These are phyloP conservation scores for Pythium inflatum DNA, from an alignment of 352 stramenopile genomes.

Conservation along the genomic window DNA sequence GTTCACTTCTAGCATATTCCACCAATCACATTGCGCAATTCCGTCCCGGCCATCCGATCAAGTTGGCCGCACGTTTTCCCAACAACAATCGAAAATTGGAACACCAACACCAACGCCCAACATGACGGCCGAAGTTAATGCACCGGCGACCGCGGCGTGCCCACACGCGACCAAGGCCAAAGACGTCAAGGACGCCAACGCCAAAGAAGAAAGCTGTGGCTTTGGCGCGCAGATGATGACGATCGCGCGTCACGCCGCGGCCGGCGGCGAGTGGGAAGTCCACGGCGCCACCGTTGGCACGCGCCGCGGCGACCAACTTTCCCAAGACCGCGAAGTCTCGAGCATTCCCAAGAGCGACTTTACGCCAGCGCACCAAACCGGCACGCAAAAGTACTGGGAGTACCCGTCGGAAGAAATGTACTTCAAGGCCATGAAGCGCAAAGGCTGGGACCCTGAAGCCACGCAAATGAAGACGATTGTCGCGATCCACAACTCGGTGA, in stretches of 20 bases:
- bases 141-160: slow-evolving; percentile 49
- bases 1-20: neutral
- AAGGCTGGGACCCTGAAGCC: slow-evolving; percentile 92
- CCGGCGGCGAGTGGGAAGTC: slow-evolving; percentile 31
- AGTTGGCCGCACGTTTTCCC: neutral
- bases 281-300: slow-evolving; percentile 20
- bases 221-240: slow-evolving; percentile 71
- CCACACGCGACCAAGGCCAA: slow-evolving; percentile 37
- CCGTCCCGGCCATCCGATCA: slow-evolving; percentile 3
- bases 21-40: slow-evolving; percentile 2
- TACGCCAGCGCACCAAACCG: slow-evolving; percentile 66
- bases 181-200: slow-evolving; percentile 9
- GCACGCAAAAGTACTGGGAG: slow-evolving; percentile 86
- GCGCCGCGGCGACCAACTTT: slow-evolving; percentile 40
- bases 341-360: slow-evolving; percentile 95
- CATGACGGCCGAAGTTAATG: slow-evolving; percentile 80
- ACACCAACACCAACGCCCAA: slow-evolving; percentile 4
- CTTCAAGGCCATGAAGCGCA: slow-evolving; percentile 97
- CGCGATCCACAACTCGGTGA: slow-evolving; percentile 98
- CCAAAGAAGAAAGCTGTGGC: slow-evolving; percentile 33
- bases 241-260: slow-evolving; percentile 46
- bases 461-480: slow-evolving; percentile 96
- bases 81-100: neutral
- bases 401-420: slow-evolving; percentile 98
- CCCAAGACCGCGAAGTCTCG: slow-evolving; percentile 86